Percentiles rank a stretch among this genome's conserved stretches.
Conservation (phyloP, 78 protist species). For the Creolimax fragrantissima region DNA sequence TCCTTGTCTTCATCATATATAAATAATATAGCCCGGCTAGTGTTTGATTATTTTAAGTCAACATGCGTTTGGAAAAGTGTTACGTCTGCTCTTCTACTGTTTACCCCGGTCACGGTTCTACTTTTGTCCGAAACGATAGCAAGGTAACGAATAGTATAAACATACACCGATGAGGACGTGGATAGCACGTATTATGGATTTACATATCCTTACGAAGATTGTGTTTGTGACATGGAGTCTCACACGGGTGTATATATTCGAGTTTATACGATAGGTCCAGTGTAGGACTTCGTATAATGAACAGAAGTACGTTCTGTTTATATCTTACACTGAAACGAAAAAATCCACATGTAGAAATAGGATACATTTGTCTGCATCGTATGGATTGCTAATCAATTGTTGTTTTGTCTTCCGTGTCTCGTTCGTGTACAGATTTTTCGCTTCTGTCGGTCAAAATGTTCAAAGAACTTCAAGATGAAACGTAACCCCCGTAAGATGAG, state of each 20-base stretch:
- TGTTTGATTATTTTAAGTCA: conserved; percentile 11
- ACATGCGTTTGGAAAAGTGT: conserved; percentile 78
- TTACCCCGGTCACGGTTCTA: conserved; percentile 97
- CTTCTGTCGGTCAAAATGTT: conserved; percentile 94
- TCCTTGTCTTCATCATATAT: background rate
- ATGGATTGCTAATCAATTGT: no score
- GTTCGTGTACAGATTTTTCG: conserved; percentile 74
- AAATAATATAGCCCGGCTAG: background rate
- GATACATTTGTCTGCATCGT: background rate
- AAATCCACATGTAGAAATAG: background rate
- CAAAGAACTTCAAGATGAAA: conserved; percentile 84
- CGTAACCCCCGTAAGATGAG: conserved; percentile 94
- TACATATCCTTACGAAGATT: background rate
- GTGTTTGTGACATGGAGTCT: background rate
- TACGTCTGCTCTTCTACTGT: conserved; percentile 83
- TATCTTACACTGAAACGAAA: background rate
- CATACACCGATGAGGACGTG: no score
- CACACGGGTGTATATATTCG: no score
- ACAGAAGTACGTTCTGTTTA: background rate
- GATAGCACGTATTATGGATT: background rate
- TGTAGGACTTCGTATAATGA: no score
- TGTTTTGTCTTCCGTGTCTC: no score
- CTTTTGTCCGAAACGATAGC: conserved; percentile 93
- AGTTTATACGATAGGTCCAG: no score
- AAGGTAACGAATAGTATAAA: no score